Conservation (phyloP, 2,329 filamentous ascomycete species). For the Ramularia endophylla region DNA sequence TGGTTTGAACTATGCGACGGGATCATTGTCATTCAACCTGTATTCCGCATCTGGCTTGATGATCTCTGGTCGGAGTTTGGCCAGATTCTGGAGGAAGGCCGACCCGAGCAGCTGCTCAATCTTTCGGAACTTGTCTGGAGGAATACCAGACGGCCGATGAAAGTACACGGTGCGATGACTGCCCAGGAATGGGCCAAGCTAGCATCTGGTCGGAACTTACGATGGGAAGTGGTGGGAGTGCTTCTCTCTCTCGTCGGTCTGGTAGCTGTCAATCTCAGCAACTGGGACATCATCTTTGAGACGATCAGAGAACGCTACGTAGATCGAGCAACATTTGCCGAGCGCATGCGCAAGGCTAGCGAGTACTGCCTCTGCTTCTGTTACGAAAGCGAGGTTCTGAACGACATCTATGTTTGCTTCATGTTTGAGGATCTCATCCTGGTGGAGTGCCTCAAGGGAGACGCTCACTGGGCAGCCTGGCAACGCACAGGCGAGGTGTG, state of each 20-base stretch:
- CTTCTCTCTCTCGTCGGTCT: conserved; percentile 35
- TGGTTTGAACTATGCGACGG: conserved; percentile 32
- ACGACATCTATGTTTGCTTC: conserved; percentile 30
- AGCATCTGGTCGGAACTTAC: conserved; percentile 34
- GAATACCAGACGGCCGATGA: conserved; percentile 35
- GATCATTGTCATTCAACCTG: conserved; percentile 28
- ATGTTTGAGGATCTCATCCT: conserved; percentile 30
- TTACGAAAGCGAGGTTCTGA: conserved; percentile 31
- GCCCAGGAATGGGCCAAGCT: conserved; percentile 34
- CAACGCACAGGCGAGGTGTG: conserved; percentile 31
- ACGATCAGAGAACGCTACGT: conserved; percentile 45
- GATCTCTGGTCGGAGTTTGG: conserved; percentile 32
- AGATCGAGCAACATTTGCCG: conserved; percentile 44
- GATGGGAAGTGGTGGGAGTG: conserved; percentile 42
- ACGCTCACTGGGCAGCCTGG: conserved; percentile 29
- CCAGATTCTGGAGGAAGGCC: conserved; percentile 22
- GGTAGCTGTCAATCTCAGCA: conserved; percentile 29
- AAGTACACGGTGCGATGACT: conserved; percentile 33
- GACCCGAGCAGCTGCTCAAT: conserved; percentile 28
- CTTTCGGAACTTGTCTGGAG: conserved; percentile 39
- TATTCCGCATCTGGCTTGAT: conserved; percentile 29
- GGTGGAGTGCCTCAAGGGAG: conserved; percentile 29
- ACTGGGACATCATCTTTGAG: conserved; percentile 33
- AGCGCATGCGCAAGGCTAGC: conserved; percentile 29
- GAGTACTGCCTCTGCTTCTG: conserved; percentile 32